These are phyloP conservation scores for Polychaeton citri DNA, from an alignment of 2,329 filamentous ascomycete species.

Conservation along the genomic window DNA sequence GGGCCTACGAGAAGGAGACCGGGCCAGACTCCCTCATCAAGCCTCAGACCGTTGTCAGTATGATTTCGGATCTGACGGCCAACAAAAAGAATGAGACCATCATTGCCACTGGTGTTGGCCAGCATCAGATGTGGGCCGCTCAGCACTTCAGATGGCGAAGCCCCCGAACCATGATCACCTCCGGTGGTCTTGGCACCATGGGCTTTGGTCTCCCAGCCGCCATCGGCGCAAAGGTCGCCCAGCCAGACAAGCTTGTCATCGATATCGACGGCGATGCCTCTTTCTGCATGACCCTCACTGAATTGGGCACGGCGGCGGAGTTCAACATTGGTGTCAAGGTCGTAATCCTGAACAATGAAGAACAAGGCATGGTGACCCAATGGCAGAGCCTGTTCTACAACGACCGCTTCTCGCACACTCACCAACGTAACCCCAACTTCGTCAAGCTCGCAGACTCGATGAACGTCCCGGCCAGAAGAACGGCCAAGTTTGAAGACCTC, in stretches of 20 bases:
- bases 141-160: constrained; percentile 93
- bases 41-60: constrained; percentile 84
- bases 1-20: constrained; percentile 63
- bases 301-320: constrained; percentile 82
- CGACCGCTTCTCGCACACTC: constrained; percentile 82
- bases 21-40: constrained; percentile 72
- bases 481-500: constrained; percentile 63
- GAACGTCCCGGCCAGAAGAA: constrained; percentile 63
- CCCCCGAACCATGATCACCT: constrained; percentile 90
- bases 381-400: constrained; percentile 98
- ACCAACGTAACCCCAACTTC: constrained; percentile 92
- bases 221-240: constrained; percentile 85
- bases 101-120: constrained; percentile 87
- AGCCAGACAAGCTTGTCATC: constrained; percentile 70
- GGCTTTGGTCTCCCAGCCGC: constrained; percentile 88
- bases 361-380: constrained; percentile 97
- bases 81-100: constrained; percentile 71
- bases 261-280: constrained; percentile 98
- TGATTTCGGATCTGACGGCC: constrained; percentile 71
- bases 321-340: constrained; percentile 96
- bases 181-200: constrained; percentile 91
- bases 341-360: constrained; percentile 89
- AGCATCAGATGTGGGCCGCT: constrained; percentile 98
- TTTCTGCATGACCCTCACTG: constrained; percentile 96
- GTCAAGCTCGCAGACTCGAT: constrained; percentile 87